Conservation (phyloP, 2,329 filamentous ascomycete genomes). For the Sclerotinia minor region DNA sequence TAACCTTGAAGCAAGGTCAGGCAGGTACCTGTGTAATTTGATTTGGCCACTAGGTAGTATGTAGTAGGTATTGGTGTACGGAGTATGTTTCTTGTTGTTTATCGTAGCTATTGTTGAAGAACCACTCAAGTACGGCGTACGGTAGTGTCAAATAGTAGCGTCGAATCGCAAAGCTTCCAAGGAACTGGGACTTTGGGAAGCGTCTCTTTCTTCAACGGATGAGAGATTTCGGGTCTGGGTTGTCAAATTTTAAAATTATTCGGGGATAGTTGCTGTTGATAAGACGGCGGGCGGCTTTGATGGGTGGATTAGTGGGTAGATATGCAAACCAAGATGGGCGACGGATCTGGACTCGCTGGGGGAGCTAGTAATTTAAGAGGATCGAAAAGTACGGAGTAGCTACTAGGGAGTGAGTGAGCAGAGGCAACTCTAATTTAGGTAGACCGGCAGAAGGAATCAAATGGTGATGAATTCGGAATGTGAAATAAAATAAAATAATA, state of each 20-base stretch:
- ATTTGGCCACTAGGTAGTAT: too few species aligned
- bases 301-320: not conserved
- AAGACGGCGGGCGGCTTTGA: constrained; percentile 7
- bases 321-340: not conserved
- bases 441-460: not conserved
- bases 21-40: not conserved
- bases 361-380: not conserved
- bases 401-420: not conserved
- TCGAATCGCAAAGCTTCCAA: not conserved
- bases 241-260: not conserved
- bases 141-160: not conserved
- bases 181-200: too few species aligned
- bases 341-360: constrained; percentile 8
- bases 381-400: not conserved
- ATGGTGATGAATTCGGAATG: not conserved
- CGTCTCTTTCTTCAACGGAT: not conserved
- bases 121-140: too few species aligned
- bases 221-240: constrained; percentile 4
- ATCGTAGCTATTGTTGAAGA: too few species aligned
- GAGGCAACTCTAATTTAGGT: not conserved
- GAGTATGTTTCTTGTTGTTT: too few species aligned
- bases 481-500: not conserved
- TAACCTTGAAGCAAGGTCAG: not conserved
- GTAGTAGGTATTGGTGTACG: too few species aligned
- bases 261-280: constrained; percentile 13